phyloP scores from a whole-genome alignment of 2,329 filamentous ascomycete genomes.

The Fusarium sp. region DNA sequence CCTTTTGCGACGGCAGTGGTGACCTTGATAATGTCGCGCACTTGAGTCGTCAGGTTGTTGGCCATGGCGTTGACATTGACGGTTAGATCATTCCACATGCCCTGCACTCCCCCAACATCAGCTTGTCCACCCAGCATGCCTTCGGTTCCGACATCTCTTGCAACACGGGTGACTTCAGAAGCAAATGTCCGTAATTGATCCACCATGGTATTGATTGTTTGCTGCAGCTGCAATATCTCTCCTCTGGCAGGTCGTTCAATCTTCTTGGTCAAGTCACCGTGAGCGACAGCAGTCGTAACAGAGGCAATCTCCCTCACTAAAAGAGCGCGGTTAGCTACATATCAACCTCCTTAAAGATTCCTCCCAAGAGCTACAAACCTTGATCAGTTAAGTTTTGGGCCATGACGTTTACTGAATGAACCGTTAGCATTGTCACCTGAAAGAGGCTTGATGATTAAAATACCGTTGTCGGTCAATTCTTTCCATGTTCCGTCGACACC shows the following conservation, averaged over 20 bases:
- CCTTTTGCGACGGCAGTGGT: slow-evolving; percentile 79
- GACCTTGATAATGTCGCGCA: slow-evolving; percentile 92
- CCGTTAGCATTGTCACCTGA: slow-evolving; percentile 19
- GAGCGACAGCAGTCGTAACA: slow-evolving; percentile 83
- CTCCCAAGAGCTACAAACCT: slow-evolving; percentile 52
- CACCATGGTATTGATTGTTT: slow-evolving; percentile 91
- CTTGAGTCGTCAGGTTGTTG: slow-evolving; percentile 85
- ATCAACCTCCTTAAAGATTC: neutral
- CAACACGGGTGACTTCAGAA: slow-evolving; percentile 83
- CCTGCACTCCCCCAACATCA: slow-evolving; percentile 83
- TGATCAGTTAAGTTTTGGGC: slow-evolving; percentile 83
- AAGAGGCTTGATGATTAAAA: neutral
- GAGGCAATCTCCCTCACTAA: slow-evolving; percentile 83
- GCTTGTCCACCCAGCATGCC: slow-evolving; percentile 84
- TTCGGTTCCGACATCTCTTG: slow-evolving; percentile 84
- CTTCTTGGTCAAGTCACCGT: slow-evolving; percentile 84
- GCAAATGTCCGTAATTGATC: slow-evolving; percentile 85
- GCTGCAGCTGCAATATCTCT: slow-evolving; percentile 83
- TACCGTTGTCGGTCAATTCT: slow-evolving; percentile 88
- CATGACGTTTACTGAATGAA: slow-evolving; percentile 77
- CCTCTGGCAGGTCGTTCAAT: slow-evolving; percentile 82
- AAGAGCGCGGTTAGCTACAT: slow-evolving; percentile 22
- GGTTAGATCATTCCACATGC: slow-evolving; percentile 89
- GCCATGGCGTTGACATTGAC: slow-evolving; percentile 91
- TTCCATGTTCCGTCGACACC: slow-evolving; percentile 98